A percentile compares a stretch with the other conserved stretches of the same genome.
Conservation (phyloP, 2,329 filamentous ascomycete species). For the Rutstroemia sp. region DNA sequence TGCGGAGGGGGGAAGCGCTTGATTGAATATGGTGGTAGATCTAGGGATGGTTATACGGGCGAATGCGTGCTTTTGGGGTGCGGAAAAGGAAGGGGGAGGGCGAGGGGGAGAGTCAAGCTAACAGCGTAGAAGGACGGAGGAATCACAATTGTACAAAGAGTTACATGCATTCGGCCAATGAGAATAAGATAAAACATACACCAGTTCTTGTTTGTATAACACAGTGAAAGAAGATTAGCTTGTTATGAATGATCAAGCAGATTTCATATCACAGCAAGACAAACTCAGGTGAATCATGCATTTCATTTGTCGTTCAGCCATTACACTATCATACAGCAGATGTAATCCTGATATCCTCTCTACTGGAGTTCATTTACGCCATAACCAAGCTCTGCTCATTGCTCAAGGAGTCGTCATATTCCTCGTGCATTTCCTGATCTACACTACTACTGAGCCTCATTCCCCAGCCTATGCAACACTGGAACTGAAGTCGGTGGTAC, state of each 20-base stretch:
- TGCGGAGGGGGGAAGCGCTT: constrained; percentile 28
- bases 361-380: background rate
- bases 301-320: background rate
- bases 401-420: background rate
- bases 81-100: background rate
- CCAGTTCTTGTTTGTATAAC: background rate
- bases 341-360: constrained; percentile 2
- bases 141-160: constrained; percentile 1
- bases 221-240: too few relatives aligned
- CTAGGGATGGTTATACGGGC: background rate
- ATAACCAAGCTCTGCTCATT: background rate
- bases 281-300: background rate
- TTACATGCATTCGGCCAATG: background rate
- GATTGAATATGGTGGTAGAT: background rate
- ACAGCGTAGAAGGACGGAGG: background rate
- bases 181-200: background rate
- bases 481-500: constrained; percentile 82
- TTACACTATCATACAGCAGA: constrained; percentile 16
- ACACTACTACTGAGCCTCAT: constrained; percentile 26
- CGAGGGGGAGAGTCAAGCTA: background rate
- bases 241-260: background rate
- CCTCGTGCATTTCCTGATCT: background rate
- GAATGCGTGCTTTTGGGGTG: background rate
- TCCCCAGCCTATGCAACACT: constrained; percentile 56
- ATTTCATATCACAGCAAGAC: background rate